A percentile compares a stretch with the other conserved stretches of the same genome.
phyloP scores from a whole-genome alignment of 306 rosid species.

The Sicyos baderoa region DNA sequence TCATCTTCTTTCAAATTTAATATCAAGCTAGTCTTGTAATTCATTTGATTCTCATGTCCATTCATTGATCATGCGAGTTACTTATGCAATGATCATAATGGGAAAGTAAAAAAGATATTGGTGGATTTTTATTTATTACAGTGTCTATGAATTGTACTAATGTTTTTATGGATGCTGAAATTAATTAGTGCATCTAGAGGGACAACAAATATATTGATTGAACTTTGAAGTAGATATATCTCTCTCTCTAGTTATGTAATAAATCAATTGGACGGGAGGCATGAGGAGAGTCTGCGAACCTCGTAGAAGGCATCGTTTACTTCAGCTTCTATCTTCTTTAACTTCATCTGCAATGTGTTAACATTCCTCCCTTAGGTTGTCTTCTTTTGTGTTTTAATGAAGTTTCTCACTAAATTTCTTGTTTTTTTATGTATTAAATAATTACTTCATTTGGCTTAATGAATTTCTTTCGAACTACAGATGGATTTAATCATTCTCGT shows the following conservation, averaged over 20 bases:
- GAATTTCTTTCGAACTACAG: background rate
- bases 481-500: background rate
- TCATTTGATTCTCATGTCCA: background rate
- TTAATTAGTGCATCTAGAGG: background rate
- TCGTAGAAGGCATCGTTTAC: background rate
- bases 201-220: background rate
- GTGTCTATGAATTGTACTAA: background rate
- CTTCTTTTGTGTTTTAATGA: no score
- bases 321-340: background rate
- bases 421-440: no score
- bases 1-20: constrained; percentile 1
- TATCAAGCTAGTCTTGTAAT: constrained; percentile 14
- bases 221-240: background rate
- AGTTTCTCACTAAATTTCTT: no score
- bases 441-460: background rate
- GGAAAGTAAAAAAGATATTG: background rate
- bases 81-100: background rate
- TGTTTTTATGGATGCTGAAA: background rate
- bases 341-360: no score
- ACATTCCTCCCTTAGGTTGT: no score
- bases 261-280: background rate
- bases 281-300: background rate
- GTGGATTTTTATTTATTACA: background rate
- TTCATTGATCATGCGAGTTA: background rate
- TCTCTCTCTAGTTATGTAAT: background rate